Base-by-base conservation (phyloP, 1,139 yeast genomes). In the Candida gigantensis region DNA sequence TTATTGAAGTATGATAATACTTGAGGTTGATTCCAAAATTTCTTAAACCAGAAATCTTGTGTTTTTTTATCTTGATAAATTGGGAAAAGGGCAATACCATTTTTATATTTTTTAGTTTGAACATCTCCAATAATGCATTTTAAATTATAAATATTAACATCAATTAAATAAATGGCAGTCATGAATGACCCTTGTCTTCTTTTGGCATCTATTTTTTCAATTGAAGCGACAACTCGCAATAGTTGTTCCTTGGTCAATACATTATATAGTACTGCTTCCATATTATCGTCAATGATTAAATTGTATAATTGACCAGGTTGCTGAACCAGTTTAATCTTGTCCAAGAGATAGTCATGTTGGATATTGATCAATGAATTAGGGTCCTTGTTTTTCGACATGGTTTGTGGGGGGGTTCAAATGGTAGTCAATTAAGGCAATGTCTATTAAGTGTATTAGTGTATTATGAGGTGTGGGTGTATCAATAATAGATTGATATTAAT, bases 71-170 rank as follows among this genome's bases (percentile, higher is more conserved):
- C 66, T 39, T 52, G 27, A 16, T 32, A 34, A 1, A 73, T 72
- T 21, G 65, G 44, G 39, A 71, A 68, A 29, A 71, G 51, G 3
- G 66, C 69, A 43, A 62, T 60, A 8, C 73, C 76, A 30, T 49
- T 54, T 41, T 62, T 63, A 50, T 69, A 71, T 29, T 74, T 51
- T 9, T 51, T 49, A 13, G 68, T 57, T 26, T 63, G 60, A 12
- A 68, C 66, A 47, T 71, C 77, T 10, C 72, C 72, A 30, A 63
- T 50, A 19, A 71, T 63, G 44, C 76, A 70, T 38, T 65, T 65
- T 46, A 69, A 48, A 42, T 68, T 68, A 47, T 60, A 69, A 13
- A 59, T 50, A 13, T 65, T 51, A 10, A 66, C 59, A 18, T 68
- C 72, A 17, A 66, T 55, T 39, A 71, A 58, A 47, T 71, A 71